A percentile compares a stretch with the other conserved stretches of the same genome.
These are phyloP conservation scores for Hypoxylon sp. DNA, from an alignment of 2,329 filamentous ascomycete species.

Conservation along the genomic window DNA sequence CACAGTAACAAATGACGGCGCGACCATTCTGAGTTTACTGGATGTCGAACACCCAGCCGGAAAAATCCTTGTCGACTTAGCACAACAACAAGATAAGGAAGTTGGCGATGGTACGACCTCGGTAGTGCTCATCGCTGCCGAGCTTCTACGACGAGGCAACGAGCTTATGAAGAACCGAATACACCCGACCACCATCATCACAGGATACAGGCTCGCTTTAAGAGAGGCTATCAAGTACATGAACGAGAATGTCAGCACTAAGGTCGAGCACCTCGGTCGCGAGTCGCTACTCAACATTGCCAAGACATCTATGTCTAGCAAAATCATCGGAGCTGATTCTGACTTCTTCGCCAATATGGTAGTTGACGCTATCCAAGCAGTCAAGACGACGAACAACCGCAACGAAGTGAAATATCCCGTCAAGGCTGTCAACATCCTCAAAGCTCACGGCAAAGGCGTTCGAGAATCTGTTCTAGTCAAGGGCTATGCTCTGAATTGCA, in stretches of 20 bases:
- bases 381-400: constrained; percentile 92
- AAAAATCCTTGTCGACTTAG: constrained; percentile 97
- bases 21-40: constrained; percentile 93
- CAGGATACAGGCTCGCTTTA: constrained; percentile 94
- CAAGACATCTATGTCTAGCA: constrained; percentile 99
- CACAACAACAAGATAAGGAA: constrained; percentile 99
- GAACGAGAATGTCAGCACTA: constrained; percentile 97
- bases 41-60: constrained; percentile 98
- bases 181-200: constrained; percentile 99
- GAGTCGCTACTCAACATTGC: constrained; percentile 95
- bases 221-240: constrained; percentile 98
- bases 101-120: constrained; percentile 98
- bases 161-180: constrained; percentile 99
- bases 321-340: constrained; percentile 95
- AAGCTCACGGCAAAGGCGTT: constrained; percentile 95
- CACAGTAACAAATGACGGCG: constrained; percentile 98
- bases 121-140: constrained; percentile 95
- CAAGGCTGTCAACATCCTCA: constrained; percentile 98
- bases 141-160: constrained; percentile 93
- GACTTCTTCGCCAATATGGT: constrained; percentile 99
- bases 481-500: constrained; percentile 98
- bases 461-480: constrained; percentile 92
- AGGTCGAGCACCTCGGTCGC: constrained; percentile 90
- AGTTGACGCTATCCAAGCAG: constrained; percentile 94
- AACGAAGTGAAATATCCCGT: constrained; percentile 96